A percentile compares a stretch with the other conserved stretches of the same genome.
Conservation (phyloP, 1,284 basidiomycete species). For the Ceratorhiza oryzae-sativae region DNA sequence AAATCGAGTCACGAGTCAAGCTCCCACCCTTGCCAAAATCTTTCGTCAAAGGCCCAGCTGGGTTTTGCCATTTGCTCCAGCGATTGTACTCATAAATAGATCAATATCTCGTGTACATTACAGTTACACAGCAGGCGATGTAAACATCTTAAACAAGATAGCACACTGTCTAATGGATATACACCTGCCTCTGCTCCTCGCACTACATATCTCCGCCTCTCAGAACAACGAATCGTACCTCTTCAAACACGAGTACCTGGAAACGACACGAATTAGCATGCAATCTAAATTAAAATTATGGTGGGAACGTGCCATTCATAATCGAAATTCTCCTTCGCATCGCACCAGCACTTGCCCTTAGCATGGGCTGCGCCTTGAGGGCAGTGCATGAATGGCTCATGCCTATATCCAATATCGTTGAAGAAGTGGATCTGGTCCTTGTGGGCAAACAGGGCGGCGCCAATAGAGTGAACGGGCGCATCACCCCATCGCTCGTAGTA, state of each 20-base stretch:
- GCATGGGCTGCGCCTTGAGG: slow-evolving; percentile 61
- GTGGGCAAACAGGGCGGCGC: slow-evolving; percentile 71
- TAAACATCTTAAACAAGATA: slow-evolving; percentile 3
- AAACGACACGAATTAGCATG: slow-evolving; percentile 65
- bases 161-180: slow-evolving; percentile 6
- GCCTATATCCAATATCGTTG: slow-evolving; percentile 64
- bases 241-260: slow-evolving; percentile 76
- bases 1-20: slow-evolving; percentile 1
- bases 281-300: slow-evolving; percentile 3
- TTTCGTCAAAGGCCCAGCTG: too few species aligned
- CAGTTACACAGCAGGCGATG: slow-evolving; percentile 9
- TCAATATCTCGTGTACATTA: slow-evolving; percentile 3
- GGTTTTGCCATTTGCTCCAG: too few species aligned
- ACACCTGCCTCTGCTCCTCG: background rate
- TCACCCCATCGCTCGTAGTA: slow-evolving; percentile 92
- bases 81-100: slow-evolving; percentile 16
- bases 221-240: slow-evolving; percentile 70
- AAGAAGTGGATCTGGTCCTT: slow-evolving; percentile 82
- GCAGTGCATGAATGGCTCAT: slow-evolving; percentile 70
- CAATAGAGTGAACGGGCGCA: slow-evolving; percentile 86
- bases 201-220: background rate
- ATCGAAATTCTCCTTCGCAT: slow-evolving; percentile 45
- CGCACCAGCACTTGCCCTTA: slow-evolving; percentile 58
- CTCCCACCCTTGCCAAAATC: slow-evolving; percentile 9
- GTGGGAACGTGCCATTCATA: slow-evolving; percentile 43